phyloP scores from a whole-genome alignment of 306 rosid species.

The Vigna mungo region DNA sequence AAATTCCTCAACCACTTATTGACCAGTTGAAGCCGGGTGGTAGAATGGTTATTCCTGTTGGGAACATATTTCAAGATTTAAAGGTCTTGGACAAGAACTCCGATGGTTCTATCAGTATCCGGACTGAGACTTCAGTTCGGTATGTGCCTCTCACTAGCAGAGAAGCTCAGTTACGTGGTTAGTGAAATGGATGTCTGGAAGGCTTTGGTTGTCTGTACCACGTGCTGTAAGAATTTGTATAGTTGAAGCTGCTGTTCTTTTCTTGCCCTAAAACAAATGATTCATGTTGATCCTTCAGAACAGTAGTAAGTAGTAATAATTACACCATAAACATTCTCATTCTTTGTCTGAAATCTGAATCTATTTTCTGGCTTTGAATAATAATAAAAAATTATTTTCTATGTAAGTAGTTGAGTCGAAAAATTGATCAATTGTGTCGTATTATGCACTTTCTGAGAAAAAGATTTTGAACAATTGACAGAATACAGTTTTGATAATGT shows the following conservation, averaged over 20 bases:
- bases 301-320: not conserved
- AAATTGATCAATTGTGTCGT: not conserved
- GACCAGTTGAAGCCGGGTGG: conserved; percentile 97
- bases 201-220: conserved; percentile 12
- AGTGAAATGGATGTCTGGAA: conserved; percentile 27
- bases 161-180: conserved; percentile 75
- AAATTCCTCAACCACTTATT: conserved; percentile 82
- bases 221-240: conserved; percentile 35
- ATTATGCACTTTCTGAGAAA: too few species aligned
- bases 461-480: too few species aligned
- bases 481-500: too few species aligned
- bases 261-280: not conserved
- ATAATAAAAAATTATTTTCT: not conserved
- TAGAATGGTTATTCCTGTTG: conserved; percentile 96
- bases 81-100: conserved; percentile 83
- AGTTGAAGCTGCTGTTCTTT: conserved; percentile 28
- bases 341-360: conserved; percentile 17
- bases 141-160: conserved; percentile 93
- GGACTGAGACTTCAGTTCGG: conserved; percentile 78
- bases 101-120: conserved; percentile 73
- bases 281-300: conserved; percentile 27
- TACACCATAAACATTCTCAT: not conserved
- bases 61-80: conserved; percentile 78
- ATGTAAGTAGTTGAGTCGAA: not conserved
- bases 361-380: not conserved